A percentile compares a stretch with the other conserved stretches of the same genome.
Evolutionary conservation across 2,329 filamentous ascomycete species (phyloP).

Genomic region (Trichoderma oligosporum): DNA sequence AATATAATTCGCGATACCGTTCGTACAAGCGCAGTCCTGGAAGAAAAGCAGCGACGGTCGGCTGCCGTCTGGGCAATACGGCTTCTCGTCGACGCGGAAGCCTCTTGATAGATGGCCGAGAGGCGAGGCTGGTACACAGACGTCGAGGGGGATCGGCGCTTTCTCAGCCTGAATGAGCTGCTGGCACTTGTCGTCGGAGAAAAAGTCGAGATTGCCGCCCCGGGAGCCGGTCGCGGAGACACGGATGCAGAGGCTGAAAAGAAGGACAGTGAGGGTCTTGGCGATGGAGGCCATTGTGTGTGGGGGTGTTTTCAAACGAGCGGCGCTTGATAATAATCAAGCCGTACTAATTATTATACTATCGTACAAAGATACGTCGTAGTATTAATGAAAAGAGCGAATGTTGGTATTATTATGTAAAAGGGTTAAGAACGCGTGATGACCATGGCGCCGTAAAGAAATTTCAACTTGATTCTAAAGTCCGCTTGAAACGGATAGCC

Average conservation of each 20-base stretch:
- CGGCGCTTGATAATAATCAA: too few relatives aligned
- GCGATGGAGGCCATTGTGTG: conserved; percentile 1
- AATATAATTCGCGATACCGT: conserved; percentile 8
- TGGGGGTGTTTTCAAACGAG: background rate
- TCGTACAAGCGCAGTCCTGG: conserved; percentile 10
- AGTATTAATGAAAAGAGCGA: background rate
- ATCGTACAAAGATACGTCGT: too few relatives aligned
- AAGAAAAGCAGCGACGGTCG: conserved; percentile 14
- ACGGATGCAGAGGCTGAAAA: background rate
- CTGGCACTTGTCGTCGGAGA: conserved; percentile 12
- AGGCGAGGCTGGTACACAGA: conserved; percentile 10
- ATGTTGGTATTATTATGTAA: background rate
- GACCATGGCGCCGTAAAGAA: background rate
- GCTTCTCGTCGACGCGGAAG: conserved; percentile 13
- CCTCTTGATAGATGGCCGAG: background rate
- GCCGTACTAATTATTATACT: too few relatives aligned
- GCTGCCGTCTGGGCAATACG: conserved; percentile 11
- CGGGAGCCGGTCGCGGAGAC: background rate
- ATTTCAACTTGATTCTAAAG: background rate
- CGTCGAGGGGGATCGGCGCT: conserved; percentile 6
- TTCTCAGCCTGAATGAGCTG: conserved; percentile 1
- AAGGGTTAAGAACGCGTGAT: background rate
- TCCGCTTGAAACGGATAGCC: background rate
- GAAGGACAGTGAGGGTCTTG: conserved; percentile 1
- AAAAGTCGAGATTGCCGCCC: conserved; percentile 7